Evolutionary conservation across 768 basidiomycete species (phyloP), one percentile per base, ranked within the genome.

Genomic region (Suillus variegatus): DNA sequence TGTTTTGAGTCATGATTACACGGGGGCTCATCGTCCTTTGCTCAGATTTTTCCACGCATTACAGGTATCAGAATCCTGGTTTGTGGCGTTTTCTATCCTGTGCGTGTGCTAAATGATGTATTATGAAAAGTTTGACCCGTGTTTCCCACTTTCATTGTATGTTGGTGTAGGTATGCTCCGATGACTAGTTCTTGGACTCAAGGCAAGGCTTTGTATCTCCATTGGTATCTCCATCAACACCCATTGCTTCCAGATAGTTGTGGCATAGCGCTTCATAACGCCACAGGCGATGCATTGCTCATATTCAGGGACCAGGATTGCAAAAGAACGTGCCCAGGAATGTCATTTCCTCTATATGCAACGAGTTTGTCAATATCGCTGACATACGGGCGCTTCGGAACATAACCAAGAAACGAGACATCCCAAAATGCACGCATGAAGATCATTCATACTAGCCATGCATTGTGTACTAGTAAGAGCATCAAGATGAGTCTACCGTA

Each of bases 1-100:
- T 35, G 84, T 76, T 7, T 20, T 61, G 3, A 13, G 6, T 40
- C 47, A 49, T 13, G 47, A 22, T 40, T 4, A 28, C 38, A 56
- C 41, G 60, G 67, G 28, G 41, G 20, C 56, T 49, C 28, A 60
- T 43, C 9, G 12, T 52, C 47, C 64, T 32, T 41, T 18, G 35
- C 18, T 32, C 73, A 92, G 91, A 93, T 73, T 92, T 92, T 73
- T 93, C 91, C 28, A 93, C 91, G 9, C 84, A 92, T 40, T 90
- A 91, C 81, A 84, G 89, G 69, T 92, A 93, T 77, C 91, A 81
- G 71, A 57, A 8, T 52, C 9, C 6, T 6, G 6, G 1, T 28
- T 32, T 54, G 52, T 20, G 18, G 9, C 16, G 32, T 20, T 32
- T 32, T 32, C 52, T 3, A 32, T 18, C 28, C 8, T 16, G 51